Conservation (phyloP, 345 rosid species). For the Eucalyptus curtisii region DNA sequence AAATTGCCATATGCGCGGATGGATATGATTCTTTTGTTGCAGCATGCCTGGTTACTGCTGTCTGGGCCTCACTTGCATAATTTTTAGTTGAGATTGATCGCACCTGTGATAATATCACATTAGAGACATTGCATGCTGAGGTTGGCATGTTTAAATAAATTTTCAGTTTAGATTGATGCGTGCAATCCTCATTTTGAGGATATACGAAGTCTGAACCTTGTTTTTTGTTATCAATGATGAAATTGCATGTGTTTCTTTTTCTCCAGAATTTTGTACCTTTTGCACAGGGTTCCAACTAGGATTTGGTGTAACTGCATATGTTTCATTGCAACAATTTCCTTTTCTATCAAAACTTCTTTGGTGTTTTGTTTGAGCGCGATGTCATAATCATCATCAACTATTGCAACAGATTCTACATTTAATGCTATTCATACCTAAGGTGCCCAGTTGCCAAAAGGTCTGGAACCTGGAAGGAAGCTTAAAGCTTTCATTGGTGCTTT, state of each 20-base stretch:
- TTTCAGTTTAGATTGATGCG: not conserved
- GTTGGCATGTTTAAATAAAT: not conserved
- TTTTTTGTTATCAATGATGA: not conserved
- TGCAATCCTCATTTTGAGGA: not conserved
- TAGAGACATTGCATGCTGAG: not conserved
- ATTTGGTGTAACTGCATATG: not conserved
- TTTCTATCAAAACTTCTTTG: not conserved
- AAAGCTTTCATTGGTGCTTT: conserved; percentile 6
- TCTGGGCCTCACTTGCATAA: not conserved
- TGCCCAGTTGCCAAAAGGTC: conserved; percentile 9
- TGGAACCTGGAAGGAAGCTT: conserved; percentile 4
- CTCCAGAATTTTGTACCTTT: not conserved
- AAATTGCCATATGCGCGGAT: not conserved
- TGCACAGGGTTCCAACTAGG: not conserved
- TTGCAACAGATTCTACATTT: conserved; percentile 6
- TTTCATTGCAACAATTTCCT: not conserved
- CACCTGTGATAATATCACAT: not conserved
- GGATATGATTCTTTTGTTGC: not conserved
- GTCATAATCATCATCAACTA: not conserved
- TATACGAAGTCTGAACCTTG: not conserved
- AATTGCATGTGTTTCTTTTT: not conserved
- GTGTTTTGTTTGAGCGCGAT: not conserved
- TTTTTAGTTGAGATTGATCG: not conserved
- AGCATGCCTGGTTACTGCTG: not conserved
- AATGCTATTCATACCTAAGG: conserved; percentile 11